A percentile compares a stretch with the other conserved stretches of the same genome.
phyloP scores from a whole-genome alignment of 306 rosid genomes.

The Cicer judaicum region DNA sequence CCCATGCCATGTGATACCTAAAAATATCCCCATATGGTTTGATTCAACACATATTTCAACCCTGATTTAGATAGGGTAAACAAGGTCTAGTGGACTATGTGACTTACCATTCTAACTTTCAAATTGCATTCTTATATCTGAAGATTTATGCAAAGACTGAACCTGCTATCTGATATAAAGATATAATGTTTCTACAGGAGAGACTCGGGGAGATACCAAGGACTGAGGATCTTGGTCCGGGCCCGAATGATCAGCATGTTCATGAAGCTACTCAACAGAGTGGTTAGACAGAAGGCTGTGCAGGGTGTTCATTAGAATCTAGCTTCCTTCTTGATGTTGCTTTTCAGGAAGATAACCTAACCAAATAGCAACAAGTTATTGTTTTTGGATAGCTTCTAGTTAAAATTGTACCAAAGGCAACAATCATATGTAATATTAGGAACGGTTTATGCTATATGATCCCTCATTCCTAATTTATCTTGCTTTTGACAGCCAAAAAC shows the following conservation, averaged over 20 bases:
- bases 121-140: constrained; percentile 24
- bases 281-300: constrained; percentile 51
- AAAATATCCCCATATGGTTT: constrained; percentile 54
- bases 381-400: constrained; percentile 61
- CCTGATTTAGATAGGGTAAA: not conserved
- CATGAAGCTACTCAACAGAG: constrained; percentile 53
- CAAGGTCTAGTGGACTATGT: not conserved
- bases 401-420: constrained; percentile 39
- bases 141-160: constrained; percentile 11
- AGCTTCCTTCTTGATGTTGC: constrained; percentile 54
- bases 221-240: constrained; percentile 58
- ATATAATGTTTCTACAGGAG: constrained; percentile 58
- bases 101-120: not conserved
- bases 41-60: constrained; percentile 16
- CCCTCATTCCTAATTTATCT: constrained; percentile 47
- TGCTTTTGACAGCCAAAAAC: constrained; percentile 41
- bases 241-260: constrained; percentile 56
- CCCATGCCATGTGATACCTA: constrained; percentile 53
- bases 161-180: constrained; percentile 23
- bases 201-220: constrained; percentile 67
- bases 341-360: constrained; percentile 62
- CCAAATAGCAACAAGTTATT: constrained; percentile 58
- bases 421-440: constrained; percentile 52
- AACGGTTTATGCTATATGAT: constrained; percentile 46
- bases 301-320: constrained; percentile 55